phyloP scores from a whole-genome alignment of 768 basidiomycete species.

The Leccinum rimulosum region DNA sequence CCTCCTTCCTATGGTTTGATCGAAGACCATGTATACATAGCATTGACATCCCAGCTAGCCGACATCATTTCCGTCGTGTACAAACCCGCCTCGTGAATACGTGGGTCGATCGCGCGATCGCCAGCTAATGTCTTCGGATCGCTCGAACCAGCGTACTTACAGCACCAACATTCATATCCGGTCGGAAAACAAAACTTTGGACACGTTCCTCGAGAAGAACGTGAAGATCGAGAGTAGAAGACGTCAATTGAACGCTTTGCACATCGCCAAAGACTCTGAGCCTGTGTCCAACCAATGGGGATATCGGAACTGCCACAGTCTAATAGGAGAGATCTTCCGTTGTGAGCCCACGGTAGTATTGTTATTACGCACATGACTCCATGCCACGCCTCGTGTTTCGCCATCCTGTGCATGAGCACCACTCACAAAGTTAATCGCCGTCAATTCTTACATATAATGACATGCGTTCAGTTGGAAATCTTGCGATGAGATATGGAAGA shows the following conservation, averaged over 20 bases:
- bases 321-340: background rate
- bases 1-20: background rate
- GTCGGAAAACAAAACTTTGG: background rate
- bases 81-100: background rate
- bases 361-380: background rate
- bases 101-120: too few relatives aligned
- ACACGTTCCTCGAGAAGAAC: background rate
- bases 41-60: background rate
- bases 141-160: background rate
- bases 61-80: background rate
- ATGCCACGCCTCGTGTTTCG: slow-evolving; percentile 11
- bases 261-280: too few relatives aligned
- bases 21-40: too few relatives aligned
- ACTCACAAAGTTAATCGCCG: slow-evolving; percentile 10
- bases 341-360: background rate
- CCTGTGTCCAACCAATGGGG: background rate
- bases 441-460: slow-evolving; percentile 1
- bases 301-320: background rate
- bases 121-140: background rate
- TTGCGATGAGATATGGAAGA: background rate
- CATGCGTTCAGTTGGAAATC: background rate
- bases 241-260: background rate
- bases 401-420: slow-evolving; percentile 4
- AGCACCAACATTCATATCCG: background rate
- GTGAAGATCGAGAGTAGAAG: background rate